Evolutionary conservation across 306 rosid species (phyloP).

Genomic region (Lotus japonicus): DNA sequence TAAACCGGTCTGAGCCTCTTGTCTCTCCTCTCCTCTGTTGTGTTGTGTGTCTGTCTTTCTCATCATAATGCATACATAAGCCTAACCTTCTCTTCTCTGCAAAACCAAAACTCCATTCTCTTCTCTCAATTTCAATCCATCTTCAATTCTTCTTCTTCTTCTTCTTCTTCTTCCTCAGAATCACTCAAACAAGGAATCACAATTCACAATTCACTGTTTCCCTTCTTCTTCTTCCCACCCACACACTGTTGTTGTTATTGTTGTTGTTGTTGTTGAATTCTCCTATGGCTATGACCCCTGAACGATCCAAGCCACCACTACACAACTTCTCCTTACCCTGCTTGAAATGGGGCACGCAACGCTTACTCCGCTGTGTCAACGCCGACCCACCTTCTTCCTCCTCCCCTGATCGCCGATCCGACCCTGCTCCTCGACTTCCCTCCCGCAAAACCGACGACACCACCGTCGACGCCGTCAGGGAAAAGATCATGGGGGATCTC

Average conservation of each 20-base stretch:
- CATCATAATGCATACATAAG: neutral
- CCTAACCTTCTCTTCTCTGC: neutral
- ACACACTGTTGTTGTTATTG: too few species aligned
- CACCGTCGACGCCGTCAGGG: slow-evolving; percentile 14
- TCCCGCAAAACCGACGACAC: slow-evolving; percentile 22
- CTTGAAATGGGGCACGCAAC: slow-evolving; percentile 54
- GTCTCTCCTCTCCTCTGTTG: neutral
- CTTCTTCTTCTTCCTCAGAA: too few species aligned
- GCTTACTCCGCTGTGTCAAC: slow-evolving; percentile 45
- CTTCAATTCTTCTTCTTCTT: neutral
- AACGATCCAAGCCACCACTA: slow-evolving; percentile 47
- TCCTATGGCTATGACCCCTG: too few species aligned
- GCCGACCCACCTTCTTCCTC: neutral
- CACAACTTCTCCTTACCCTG: slow-evolving; percentile 60
- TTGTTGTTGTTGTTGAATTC: too few species aligned
- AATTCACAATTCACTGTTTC: neutral
- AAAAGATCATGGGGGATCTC: slow-evolving; percentile 31
- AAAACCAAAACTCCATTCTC: neutral
- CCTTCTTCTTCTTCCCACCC: too few species aligned
- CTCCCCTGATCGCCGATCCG: slow-evolving; percentile 19
- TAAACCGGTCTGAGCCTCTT: slow-evolving; percentile 8
- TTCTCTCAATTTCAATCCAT: neutral
- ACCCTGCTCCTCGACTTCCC: too few species aligned
- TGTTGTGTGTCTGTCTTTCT: neutral
- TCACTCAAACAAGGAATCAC: neutral